Percentiles rank a stretch among this genome's conserved stretches.
Evolutionary conservation across 2,329 filamentous ascomycete genomes (phyloP).

Genomic region (Balansia obtecta): DNA sequence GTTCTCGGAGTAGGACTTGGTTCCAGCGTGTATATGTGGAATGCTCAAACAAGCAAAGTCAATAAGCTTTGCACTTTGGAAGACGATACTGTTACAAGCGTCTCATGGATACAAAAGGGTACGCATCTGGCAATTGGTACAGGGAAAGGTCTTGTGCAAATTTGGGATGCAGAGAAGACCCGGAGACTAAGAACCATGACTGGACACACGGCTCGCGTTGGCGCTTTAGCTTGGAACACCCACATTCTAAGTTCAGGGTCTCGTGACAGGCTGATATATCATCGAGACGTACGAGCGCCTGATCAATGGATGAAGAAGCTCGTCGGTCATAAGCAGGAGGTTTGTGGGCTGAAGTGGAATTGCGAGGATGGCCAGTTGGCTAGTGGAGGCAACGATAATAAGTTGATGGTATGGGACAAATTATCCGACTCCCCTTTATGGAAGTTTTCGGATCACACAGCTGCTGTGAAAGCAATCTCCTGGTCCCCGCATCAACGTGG

Average conservation of each 20-base stretch:
- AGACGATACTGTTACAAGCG: slow-evolving; percentile 90
- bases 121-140: slow-evolving; percentile 94
- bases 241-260: slow-evolving; percentile 95
- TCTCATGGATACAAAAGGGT: slow-evolving; percentile 96
- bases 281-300: slow-evolving; percentile 85
- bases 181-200: slow-evolving; percentile 90
- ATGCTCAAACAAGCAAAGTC: slow-evolving; percentile 78
- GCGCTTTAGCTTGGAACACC: slow-evolving; percentile 92
- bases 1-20: slow-evolving; percentile 86
- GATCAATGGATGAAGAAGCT: slow-evolving; percentile 83
- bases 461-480: slow-evolving; percentile 92
- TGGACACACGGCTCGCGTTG: slow-evolving; percentile 85
- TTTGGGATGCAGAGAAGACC: slow-evolving; percentile 88
- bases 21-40: slow-evolving; percentile 97
- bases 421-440: slow-evolving; percentile 82
- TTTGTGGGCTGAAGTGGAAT: slow-evolving; percentile 95
- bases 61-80: slow-evolving; percentile 87
- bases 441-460: slow-evolving; percentile 90
- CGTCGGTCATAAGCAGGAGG: slow-evolving; percentile 93
- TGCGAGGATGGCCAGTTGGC: slow-evolving; percentile 90
- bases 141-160: slow-evolving; percentile 86
- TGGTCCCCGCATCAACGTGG: slow-evolving; percentile 96
- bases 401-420: slow-evolving; percentile 97
- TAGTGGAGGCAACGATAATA: slow-evolving; percentile 96
- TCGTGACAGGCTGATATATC: slow-evolving; percentile 83